Evolutionary conservation across 192 early-diverging fungal genomes (phyloP).

Genomic region (Dissophora globulifera): DNA sequence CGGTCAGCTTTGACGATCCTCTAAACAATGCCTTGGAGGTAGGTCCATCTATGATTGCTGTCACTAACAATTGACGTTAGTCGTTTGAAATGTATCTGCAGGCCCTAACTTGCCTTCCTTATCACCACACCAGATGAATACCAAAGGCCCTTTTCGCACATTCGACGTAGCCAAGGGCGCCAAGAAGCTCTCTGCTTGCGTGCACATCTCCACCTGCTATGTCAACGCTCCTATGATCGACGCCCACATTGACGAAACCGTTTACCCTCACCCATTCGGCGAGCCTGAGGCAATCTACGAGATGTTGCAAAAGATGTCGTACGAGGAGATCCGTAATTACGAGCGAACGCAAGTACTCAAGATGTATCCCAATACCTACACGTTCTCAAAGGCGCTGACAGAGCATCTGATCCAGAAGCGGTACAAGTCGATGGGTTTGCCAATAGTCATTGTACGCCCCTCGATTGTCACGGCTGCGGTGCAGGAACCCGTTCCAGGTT

Average conservation of each 20-base stretch:
- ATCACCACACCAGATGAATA: conserved; percentile 44
- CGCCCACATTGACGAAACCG: conserved; percentile 24
- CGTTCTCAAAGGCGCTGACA: conserved; percentile 59
- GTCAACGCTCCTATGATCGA: conserved; percentile 38
- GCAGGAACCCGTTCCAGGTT: conserved; percentile 38
- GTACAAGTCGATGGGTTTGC: conserved; percentile 34
- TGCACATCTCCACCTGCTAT: conserved; percentile 51
- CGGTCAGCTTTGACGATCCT: conserved; percentile 56
- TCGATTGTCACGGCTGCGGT: conserved; percentile 42
- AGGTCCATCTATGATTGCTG: too few species aligned
- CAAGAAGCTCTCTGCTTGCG: conserved; percentile 27
- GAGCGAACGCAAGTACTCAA: conserved; percentile 45
- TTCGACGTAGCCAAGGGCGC: conserved; percentile 33
- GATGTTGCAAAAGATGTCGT: conserved; percentile 29
- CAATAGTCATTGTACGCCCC: conserved; percentile 49
- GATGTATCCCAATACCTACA: conserved; percentile 57
- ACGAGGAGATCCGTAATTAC: conserved; percentile 45
- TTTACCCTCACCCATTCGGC: conserved; percentile 33
- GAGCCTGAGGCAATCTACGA: conserved; percentile 35
- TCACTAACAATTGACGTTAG: neutral
- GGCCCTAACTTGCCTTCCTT: too few species aligned
- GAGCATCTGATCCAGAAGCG: conserved; percentile 59
- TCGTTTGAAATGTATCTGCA: too few species aligned
- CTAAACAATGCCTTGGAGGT: conserved; percentile 61
- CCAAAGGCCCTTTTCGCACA: conserved; percentile 35